These are phyloP conservation scores for Naegleria gruberi DNA, from an alignment of 208 protist genomes.

Conservation along the genomic window DNA sequence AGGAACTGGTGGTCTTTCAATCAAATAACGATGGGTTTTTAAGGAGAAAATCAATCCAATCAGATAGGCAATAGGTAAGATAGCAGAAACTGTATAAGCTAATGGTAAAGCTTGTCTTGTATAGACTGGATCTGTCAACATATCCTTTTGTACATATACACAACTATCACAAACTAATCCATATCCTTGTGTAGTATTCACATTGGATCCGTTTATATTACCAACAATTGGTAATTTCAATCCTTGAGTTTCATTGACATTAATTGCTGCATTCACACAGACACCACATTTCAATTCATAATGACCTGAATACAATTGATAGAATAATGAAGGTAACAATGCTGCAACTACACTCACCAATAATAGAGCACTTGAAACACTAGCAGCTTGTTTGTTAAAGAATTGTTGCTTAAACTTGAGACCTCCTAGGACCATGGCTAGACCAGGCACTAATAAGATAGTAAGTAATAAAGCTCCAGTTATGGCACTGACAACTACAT, in stretches of 20 bases:
- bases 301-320: slow-evolving; percentile 21
- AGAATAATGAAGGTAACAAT: slow-evolving; percentile 55
- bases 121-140: neutral
- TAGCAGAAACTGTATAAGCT: neutral
- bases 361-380: slow-evolving; percentile 47
- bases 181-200: neutral
- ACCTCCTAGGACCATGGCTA: slow-evolving; percentile 44
- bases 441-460: slow-evolving; percentile 23
- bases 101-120: neutral
- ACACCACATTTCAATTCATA: neutral
- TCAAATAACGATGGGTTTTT: slow-evolving; percentile 48
- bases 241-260: neutral
- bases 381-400: slow-evolving; percentile 49
- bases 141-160: neutral
- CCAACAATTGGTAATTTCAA: neutral
- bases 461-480: slow-evolving; percentile 43
- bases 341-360: slow-evolving; percentile 48
- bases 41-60: slow-evolving; percentile 25
- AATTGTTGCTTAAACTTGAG: slow-evolving; percentile 54
- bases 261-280: neutral
- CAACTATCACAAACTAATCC: neutral
- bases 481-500: slow-evolving; percentile 23
- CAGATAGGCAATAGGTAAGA: slow-evolving; percentile 53
- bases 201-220: neutral
- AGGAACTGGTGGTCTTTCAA: slow-evolving; percentile 38